Evolutionary conservation across 163 green algal species (phyloP).

Genomic region (Prototheca stagnorum): DNA sequence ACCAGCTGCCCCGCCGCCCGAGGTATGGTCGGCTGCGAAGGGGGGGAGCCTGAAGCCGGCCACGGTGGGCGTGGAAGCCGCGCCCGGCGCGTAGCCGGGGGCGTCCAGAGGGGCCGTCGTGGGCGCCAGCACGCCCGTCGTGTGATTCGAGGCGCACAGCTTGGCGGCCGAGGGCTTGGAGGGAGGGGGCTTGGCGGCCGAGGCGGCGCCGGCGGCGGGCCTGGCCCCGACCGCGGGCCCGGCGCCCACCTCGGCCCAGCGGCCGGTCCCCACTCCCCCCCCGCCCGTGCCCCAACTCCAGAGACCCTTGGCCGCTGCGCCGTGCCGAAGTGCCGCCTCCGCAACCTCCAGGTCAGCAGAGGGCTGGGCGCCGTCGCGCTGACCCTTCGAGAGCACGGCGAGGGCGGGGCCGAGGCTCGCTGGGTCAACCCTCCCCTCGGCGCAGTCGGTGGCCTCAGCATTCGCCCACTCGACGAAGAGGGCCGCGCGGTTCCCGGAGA

Average conservation of each 20-base stretch:
- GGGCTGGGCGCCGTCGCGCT: constrained; percentile 41
- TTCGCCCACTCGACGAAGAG: constrained; percentile 58
- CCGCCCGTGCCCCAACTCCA: no score
- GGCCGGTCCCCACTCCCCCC: not conserved
- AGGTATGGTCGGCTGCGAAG: no score
- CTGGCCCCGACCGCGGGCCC: not conserved
- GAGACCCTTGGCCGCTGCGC: no score
- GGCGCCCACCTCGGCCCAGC: not conserved
- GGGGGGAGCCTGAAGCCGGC: no score
- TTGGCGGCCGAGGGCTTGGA: not conserved
- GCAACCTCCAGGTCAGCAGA: constrained; percentile 12
- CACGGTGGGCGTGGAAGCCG: no score
- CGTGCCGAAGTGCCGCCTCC: not conserved
- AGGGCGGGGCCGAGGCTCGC: no score
- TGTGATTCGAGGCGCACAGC: no score
- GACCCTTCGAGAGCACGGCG: constrained; percentile 42
- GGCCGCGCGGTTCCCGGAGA: constrained; percentile 31
- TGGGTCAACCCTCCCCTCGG: constrained; percentile 29
- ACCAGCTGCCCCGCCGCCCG: no score
- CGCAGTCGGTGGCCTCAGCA: constrained; percentile 50
- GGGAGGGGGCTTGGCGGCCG: not conserved
- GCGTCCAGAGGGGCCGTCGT: no score
- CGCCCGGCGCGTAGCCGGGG: no score
- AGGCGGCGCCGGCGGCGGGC: not conserved
- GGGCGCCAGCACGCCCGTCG: no score